Evolutionary conservation across 805 yeast genomes (phyloP).

Genomic region (Saturnispora serradocipensis): DNA sequence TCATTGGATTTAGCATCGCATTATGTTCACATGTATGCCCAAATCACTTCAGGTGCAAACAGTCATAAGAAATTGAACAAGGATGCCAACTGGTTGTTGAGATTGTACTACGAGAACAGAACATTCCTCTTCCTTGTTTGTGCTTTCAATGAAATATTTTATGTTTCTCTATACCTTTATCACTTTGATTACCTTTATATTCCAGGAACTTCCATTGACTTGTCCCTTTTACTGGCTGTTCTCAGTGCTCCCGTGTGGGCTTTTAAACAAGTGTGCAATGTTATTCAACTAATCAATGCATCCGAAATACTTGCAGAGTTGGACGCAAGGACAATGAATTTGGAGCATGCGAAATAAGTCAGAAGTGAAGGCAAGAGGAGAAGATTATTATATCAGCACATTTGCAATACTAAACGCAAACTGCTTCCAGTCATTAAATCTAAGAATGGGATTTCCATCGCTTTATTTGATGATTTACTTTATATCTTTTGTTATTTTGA

Average conservation of each 20-base stretch:
- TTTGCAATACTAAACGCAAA: neutral
- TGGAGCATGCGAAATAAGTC: constrained; percentile 8
- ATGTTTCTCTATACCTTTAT: constrained; percentile 76
- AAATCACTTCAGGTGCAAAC: constrained; percentile 64
- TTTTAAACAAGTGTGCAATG: constrained; percentile 84
- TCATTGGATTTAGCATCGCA: constrained; percentile 87
- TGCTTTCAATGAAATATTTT: constrained; percentile 87
- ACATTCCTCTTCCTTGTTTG: constrained; percentile 80
- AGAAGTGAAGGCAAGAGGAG: neutral
- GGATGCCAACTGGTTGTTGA: constrained; percentile 61
- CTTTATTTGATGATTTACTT: neutral
- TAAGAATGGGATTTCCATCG: neutral
- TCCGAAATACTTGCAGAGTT: constrained; percentile 67
- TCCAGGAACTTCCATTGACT: constrained; percentile 29
- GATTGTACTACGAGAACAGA: constrained; percentile 80
- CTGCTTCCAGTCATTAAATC: neutral
- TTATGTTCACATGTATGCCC: constrained; percentile 98
- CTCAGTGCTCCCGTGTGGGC: constrained; percentile 77
- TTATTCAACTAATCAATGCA: constrained; percentile 82
- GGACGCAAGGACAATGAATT: constrained; percentile 47
- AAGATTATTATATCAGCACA: neutral
- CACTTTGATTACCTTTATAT: constrained; percentile 44
- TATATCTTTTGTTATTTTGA: neutral
- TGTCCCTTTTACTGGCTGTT: constrained; percentile 31
- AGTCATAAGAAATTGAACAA: constrained; percentile 79